These are phyloP conservation scores for Schoenoplectus tabernaemontani DNA, from an alignment of 202 grass and related monocot species.

Conservation along the genomic window DNA sequence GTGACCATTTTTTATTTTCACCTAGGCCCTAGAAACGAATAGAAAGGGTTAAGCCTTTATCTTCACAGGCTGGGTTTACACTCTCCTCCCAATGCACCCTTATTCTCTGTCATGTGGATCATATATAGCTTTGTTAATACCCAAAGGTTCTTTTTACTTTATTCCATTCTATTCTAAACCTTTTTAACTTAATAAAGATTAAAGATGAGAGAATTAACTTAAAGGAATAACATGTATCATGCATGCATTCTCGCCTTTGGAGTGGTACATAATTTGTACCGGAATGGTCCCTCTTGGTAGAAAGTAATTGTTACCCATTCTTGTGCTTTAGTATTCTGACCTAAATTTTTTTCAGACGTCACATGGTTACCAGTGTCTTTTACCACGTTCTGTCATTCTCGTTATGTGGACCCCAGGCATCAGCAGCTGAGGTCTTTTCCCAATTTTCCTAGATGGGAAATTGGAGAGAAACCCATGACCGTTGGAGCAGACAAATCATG, in stretches of 20 bases:
- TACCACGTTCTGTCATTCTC: constrained; percentile 18
- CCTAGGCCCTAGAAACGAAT: background rate
- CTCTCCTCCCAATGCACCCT: background rate
- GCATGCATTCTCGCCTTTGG: background rate
- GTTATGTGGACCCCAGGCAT: background rate
- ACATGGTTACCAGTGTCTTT: constrained; percentile 3
- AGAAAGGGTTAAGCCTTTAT: constrained; percentile 25
- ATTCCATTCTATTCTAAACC: background rate
- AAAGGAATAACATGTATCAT: background rate
- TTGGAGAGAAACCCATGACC: constrained; percentile 38
- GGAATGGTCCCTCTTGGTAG: background rate
- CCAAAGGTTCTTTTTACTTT: background rate
- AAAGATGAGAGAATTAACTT: constrained; percentile 11
- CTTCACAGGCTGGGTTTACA: background rate
- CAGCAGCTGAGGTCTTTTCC: background rate
- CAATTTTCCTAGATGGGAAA: background rate
- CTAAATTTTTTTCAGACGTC: background rate
- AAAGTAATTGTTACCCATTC: constrained; percentile 1
- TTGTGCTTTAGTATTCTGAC: constrained; percentile 4
- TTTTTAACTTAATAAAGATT: background rate
- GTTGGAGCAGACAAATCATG: constrained; percentile 36
- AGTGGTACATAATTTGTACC: constrained; percentile 10
- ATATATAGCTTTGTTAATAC: background rate
- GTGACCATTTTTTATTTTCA: constrained; percentile 27
- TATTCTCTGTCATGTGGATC: background rate